Evolutionary conservation across 495 filamentous ascomycete species (phyloP), one percentile per base, ranked within the genome.

Genomic region (Penicillium nucicola): DNA sequence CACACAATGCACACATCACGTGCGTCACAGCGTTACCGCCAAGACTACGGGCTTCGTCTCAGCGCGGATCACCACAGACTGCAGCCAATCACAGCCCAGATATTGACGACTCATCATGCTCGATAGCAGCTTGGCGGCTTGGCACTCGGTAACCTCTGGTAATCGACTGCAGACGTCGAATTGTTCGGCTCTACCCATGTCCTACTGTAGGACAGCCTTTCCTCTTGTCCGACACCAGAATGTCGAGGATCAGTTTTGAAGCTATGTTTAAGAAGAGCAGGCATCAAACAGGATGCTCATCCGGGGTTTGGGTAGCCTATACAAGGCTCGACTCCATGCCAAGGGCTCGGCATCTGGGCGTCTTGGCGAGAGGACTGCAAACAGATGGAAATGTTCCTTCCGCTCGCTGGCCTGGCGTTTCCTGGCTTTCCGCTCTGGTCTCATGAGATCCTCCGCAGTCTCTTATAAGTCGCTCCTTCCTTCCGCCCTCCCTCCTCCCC

Each of bases 341-440:
- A 71, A 74, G 71, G 61, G 58, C 69, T 72, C 67, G 69, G 71
- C 69, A 67, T 59, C 70, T 71, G 64, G 68, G 70, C 71, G 61
- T 50, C 71, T 74, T 74, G 71, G 71, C 71, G 62, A 57, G 58
- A 55, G 52, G 25, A 42, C 56, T 62, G 59, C 60, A 67, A 62
- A 55, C 51, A 57, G 56, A 40, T 58, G 56, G 50, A 51, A 53
- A 28, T 49, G 38, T 45, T 55, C 45, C 53, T 62, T 70, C 65
- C 67, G 68, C 68, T 50, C 52, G 52, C 52, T 51, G 55, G 43
- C 47, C 36, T 55, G 53, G 50, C 40, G 53, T 58, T 60, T 58
- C 57, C 55, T 58, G 35, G 48, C 49, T 52, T 64, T 51, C 52
- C 52, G 52, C 50, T 54, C 45, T 52, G 47, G 25, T 42, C 47